Base-by-base conservation (phyloP, 2,329 filamentous ascomycete species). In the Neofusicoccum sp. region DNA sequence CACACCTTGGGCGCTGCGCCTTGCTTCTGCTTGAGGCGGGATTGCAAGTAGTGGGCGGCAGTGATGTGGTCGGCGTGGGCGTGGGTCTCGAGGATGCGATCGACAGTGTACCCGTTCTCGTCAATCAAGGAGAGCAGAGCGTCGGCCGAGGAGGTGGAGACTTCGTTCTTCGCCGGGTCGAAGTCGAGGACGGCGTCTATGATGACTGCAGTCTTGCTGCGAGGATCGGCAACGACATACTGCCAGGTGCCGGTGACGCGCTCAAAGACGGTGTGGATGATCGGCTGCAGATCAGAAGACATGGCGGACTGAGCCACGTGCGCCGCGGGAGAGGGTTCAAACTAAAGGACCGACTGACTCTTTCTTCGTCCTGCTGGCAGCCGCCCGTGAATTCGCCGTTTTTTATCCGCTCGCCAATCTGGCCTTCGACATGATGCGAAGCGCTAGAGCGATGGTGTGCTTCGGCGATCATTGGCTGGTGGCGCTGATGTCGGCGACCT, bases 171-270 rank as follows among this genome's bases (percentile, higher is more conserved):
- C 9, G 69, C 64, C 1, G 77, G 75, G 47, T 86, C 79, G 62
- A 80, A 87, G 68, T 88, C 80, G 2, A 88, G 68, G 0, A 89
- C 86, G 0, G 86, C 76, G 65, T 89, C 86, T 65, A 89, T 86
- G 56, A 88, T 83, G 60, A 78, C 80, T 1, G 84, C 82, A 0
- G 66, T 67, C 1, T 65, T 68, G 0, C 82, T 84, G 0, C 67
- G 61, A 0, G 82, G 79, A 62, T 87, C 84, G 0, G 78, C 81
- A 1, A 88, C 79, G 0, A 88, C 65, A 63, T 86, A 86, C 67
- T 87, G 85, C 81, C 82, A 87, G 9, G 84, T 85, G 8, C 75
- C 76, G 0, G 85, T 82, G 4, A 63, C 66, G 0, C 63, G 43
- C 60, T 82, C 80, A 62, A 69, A 77, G 4, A 70, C 38, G 24